Base-by-base conservation (phyloP, 2,329 filamentous ascomycete genomes). In the Stemphylium beticola region DNA sequence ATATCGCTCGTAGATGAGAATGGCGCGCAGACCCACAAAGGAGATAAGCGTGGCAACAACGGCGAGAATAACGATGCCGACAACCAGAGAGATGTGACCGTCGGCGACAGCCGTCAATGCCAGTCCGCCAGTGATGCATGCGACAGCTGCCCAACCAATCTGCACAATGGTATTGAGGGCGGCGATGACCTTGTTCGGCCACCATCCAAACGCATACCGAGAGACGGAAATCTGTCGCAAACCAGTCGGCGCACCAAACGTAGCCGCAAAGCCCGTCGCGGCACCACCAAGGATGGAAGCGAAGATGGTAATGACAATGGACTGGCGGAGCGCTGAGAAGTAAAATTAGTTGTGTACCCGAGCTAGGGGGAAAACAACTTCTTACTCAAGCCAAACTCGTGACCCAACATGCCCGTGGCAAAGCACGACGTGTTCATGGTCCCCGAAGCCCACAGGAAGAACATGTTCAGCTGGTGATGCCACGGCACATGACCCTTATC, bases 201-300 rank as follows among this genome's bases (percentile, higher is more conserved):
- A 82, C 75, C 79, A 81, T n/a, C 79, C 79, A 53, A 82, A 79
- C n/a, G 77, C 78, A 60, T 79, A 80, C 44, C 79, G 71, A 43
- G 76, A 75, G 26, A 78, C 74, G 2, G 71, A 70, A 42, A 82
- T 80, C 50, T 79, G 76, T 42, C 79, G 74, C 18, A 82, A 66
- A 51, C 71, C 68, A 54, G 76, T 75, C 40, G 74, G 58, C 6
- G 77, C 76, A 47, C 77, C 77, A 29, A 80, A 72, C 9, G 76
- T 79, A 46, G 77, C 77, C 34, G 68, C 73, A 43, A 73, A 79
- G 2, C 76, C 72, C 2, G 77, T 76, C 38, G 75, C 76, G 2
- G 77, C 58, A 26, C 75, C 72, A 41, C 78, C 78, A 3, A 79
- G 60, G 36, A 79, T 57, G 10, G 74, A 78, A 12, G 75, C 75